Evolutionary conservation across 2,329 filamentous ascomycete genomes (phyloP).

Genomic region (Raffaelea deltoideospora): DNA sequence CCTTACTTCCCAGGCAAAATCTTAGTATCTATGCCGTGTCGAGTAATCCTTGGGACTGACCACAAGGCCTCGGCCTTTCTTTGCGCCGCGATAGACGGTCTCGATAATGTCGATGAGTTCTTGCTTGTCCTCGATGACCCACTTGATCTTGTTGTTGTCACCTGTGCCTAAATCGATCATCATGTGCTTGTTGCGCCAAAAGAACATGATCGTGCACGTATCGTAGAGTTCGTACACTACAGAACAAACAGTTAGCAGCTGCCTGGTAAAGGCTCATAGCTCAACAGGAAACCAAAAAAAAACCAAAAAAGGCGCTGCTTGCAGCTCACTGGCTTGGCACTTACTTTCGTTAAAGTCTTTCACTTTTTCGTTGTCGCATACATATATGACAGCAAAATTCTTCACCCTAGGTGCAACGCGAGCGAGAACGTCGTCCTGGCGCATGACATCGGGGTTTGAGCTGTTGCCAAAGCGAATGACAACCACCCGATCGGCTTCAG

Average conservation of each 20-base stretch:
- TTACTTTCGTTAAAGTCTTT: constrained; percentile 65
- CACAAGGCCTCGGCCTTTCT: constrained; percentile 92
- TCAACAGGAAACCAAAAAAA: constrained; percentile 10
- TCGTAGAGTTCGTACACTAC: constrained; percentile 70
- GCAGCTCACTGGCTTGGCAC: neutral
- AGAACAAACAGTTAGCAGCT: constrained; percentile 68
- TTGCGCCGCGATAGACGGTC: constrained; percentile 94
- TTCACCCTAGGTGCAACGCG: constrained; percentile 86
- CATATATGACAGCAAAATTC: constrained; percentile 84
- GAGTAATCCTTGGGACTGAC: constrained; percentile 80
- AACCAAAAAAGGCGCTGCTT: neutral
- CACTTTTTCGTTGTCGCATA: constrained; percentile 83
- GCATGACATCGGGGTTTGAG: constrained; percentile 59
- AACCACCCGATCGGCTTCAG: constrained; percentile 80
- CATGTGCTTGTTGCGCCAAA: constrained; percentile 98
- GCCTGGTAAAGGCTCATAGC: neutral
- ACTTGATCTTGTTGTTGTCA: constrained; percentile 60
- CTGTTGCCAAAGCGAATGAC: constrained; percentile 90
- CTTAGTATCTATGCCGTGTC: constrained; percentile 51
- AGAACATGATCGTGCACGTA: constrained; percentile 71
- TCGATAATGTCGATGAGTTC: constrained; percentile 98
- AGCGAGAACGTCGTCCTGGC: constrained; percentile 84
- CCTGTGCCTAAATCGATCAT: constrained; percentile 97
- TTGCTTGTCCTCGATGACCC: constrained; percentile 75
- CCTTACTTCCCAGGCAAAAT: too few relatives aligned